Percentiles rank a stretch among this genome's conserved stretches.
Evolutionary conservation across 148 eudicot genomes (phyloP).

Genomic region (Camellia granthamiana): DNA sequence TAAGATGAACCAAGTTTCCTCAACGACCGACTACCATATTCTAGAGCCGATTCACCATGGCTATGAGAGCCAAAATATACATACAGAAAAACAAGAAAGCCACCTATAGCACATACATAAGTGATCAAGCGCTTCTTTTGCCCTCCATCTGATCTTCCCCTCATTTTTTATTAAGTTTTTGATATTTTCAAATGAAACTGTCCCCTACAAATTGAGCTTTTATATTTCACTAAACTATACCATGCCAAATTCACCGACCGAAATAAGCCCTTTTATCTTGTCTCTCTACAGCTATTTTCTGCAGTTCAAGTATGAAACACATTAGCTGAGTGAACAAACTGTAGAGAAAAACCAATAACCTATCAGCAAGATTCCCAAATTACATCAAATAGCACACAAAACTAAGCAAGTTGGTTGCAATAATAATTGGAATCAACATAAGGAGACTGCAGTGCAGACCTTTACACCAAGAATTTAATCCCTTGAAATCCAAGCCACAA

Average conservation of each 20-base stretch:
- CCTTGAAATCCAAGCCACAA: background rate
- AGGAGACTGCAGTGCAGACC: background rate
- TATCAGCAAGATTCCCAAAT: constrained; percentile 1
- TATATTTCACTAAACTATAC: constrained; percentile 9
- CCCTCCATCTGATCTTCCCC: constrained; percentile 84
- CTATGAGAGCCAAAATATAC: constrained; percentile 73
- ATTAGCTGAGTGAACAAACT: background rate
- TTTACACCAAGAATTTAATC: background rate
- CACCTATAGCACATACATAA: constrained; percentile 43
- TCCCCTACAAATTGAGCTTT: constrained; percentile 5
- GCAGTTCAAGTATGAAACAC: background rate
- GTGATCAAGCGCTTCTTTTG: constrained; percentile 80
- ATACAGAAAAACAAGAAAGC: constrained; percentile 66
- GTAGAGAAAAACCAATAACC: constrained; percentile 9
- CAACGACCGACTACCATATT: constrained; percentile 89
- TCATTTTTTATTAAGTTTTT: constrained; percentile 37
- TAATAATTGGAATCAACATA: background rate
- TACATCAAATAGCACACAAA: background rate
- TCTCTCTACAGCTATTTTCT: background rate
- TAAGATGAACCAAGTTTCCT: constrained; percentile 77
- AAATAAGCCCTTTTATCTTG: background rate
- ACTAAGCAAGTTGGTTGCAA: background rate
- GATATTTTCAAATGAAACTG: constrained; percentile 2
- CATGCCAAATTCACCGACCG: background rate
- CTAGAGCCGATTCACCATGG: constrained; percentile 71